Conservation (phyloP, 169 alveolate genomes). For the Cardiosporidium cionae region DNA sequence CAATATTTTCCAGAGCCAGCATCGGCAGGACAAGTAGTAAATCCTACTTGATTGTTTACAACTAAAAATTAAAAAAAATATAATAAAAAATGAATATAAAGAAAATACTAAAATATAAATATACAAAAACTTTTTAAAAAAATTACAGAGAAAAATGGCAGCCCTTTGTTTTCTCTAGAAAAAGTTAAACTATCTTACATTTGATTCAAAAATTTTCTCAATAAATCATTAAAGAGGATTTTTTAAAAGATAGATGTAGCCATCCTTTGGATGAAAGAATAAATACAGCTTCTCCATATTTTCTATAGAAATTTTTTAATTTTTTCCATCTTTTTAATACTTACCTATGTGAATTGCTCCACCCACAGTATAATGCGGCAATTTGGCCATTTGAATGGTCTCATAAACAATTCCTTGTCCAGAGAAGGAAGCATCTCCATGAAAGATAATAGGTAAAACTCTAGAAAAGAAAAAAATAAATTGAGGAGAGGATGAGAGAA, state of each 20-base stretch:
- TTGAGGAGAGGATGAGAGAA: not conserved
- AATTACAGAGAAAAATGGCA: too few relatives aligned
- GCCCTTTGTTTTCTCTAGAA: too few relatives aligned
- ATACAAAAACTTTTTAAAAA: not conserved
- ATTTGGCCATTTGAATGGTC: conserved; percentile 77
- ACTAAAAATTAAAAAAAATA: conserved; percentile 33
- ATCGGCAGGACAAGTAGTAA: conserved; percentile 84
- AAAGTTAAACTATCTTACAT: too few relatives aligned
- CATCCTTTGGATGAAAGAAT: too few relatives aligned
- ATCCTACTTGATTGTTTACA: conserved; percentile 88
- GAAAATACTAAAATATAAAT: not conserved
- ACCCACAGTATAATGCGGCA: conserved; percentile 61
- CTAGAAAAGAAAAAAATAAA: too few relatives aligned
- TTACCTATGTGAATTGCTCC: conserved; percentile 15
- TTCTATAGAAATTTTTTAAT: too few relatives aligned
- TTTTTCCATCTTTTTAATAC: too few relatives aligned
- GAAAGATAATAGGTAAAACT: conserved; percentile 76
- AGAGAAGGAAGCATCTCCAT: conserved; percentile 91
- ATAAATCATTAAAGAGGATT: too few relatives aligned
- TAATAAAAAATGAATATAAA: not conserved
- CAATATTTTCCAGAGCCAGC: conserved; percentile 77
- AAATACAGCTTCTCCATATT: too few relatives aligned
- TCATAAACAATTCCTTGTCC: conserved; percentile 93
- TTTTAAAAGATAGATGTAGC: too few relatives aligned
- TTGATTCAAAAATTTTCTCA: too few relatives aligned